Base-by-base conservation (phyloP, 352 stramenopile genomes). In the Pythium oligandrum region DNA sequence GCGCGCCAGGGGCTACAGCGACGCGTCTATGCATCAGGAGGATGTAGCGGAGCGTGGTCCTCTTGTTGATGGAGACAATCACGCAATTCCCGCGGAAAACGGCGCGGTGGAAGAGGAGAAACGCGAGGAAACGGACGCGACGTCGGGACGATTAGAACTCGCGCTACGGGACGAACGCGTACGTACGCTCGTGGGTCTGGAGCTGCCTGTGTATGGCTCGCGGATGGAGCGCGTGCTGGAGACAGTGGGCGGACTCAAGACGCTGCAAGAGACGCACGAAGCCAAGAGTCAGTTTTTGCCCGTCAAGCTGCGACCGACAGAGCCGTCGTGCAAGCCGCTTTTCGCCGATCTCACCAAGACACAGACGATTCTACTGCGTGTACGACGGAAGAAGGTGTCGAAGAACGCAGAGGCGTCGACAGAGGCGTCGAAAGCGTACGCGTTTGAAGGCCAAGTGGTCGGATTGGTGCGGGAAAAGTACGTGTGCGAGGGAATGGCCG, bases 271-370 rank as follows among this genome's bases (percentile, higher is more conserved):
- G 48, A 81, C 76, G 30, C 79, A 90, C 55, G 73, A 86, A 55
- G 64, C 51, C 52, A 89, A 88, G 54, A 87, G 67, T 34, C 83
- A 89, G 54, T 91, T 93, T 51, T 45, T 93, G 33, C 73, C 80
- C 38, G 75, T 93, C 10, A 90, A 88, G 53, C 62, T 93, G 48
- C 80, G 83, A 8, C 83, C 83, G 11, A 62, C 31, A 17, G 83
- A 93, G 64, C 80, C 83, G 47, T 90, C 80, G 6, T 89, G 80
- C 57, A 93, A 93, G 59, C 83, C 83, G 44, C 71, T 93, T 7
- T 91, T 91, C 50, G 83, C 83, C 6, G 83, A 93, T 45, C 50
- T 88, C 40, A 79, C 78, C 55, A 90, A 89, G 71, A 91, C 83
- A 17, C 83, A 93, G 63, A 87, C 76, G 51, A 60, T 93, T 32